Conservation (phyloP, 495 filamentous ascomycete genomes). For the Penicillium herquei region DNA sequence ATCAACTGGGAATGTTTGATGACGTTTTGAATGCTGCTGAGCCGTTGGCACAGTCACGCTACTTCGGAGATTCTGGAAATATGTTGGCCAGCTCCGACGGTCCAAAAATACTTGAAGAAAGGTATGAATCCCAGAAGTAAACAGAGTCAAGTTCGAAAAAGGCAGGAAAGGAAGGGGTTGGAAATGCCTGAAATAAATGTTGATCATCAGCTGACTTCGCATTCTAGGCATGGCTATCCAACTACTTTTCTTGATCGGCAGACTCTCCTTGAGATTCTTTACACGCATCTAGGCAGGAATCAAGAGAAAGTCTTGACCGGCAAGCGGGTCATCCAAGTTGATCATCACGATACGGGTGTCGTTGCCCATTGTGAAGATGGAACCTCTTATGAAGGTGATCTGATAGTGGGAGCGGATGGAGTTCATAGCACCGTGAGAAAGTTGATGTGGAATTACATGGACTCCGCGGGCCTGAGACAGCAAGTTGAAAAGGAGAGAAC, state of each 20-base stretch:
- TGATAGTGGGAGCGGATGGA: slow-evolving; percentile 13
- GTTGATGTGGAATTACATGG: not conserved
- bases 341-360: not conserved
- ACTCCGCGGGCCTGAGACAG: not conserved
- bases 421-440: slow-evolving; percentile 30
- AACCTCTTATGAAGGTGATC: slow-evolving; percentile 12
- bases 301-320: not conserved
- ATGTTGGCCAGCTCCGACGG: not conserved
- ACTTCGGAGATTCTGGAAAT: too few relatives aligned
- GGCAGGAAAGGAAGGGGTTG: too few relatives aligned
- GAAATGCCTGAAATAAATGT: too few relatives aligned
- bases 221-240: not conserved
- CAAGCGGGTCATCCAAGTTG: not conserved
- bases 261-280: not conserved
- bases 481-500: too few relatives aligned
- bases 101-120: not conserved
- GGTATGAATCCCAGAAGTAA: not conserved
- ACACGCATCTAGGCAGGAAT: not conserved
- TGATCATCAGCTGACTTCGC: not conserved
- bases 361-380: slow-evolving; percentile 24
- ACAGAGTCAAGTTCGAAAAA: not conserved
- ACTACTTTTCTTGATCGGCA: not conserved
- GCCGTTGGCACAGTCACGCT: not conserved
- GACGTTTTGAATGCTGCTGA: not conserved
- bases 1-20: not conserved